phyloP scores from a whole-genome alignment of 1,284 basidiomycete genomes.

The Tilletia indica region DNA sequence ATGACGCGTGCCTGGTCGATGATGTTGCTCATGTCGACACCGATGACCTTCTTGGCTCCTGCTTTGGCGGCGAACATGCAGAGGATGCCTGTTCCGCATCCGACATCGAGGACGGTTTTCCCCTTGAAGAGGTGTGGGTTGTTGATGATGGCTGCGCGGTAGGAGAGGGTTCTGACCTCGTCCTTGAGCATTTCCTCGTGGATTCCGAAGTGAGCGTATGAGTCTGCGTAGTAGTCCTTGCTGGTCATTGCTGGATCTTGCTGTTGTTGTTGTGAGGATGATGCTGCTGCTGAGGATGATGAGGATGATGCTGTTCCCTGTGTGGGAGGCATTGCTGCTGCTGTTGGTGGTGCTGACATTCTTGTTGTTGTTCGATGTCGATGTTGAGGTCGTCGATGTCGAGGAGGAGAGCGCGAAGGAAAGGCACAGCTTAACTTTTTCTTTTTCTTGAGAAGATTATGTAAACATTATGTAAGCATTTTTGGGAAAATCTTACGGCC shows the following conservation, averaged over 20 bases:
- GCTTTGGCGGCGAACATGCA: constrained; percentile 99
- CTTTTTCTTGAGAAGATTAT: no score
- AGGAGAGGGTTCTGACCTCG: constrained; percentile 87
- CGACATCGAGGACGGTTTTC: constrained; percentile 82
- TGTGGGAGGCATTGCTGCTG: neutral
- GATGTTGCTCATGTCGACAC: constrained; percentile 99
- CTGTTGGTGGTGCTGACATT: neutral
- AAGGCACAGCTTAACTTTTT: neutral
- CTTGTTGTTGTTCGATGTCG: neutral
- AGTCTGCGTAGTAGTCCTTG: constrained; percentile 49
- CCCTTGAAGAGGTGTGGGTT: constrained; percentile 89
- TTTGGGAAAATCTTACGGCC: no score
- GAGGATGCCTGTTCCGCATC: constrained; percentile 96
- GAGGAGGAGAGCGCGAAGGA: neutral
- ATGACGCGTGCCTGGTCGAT: constrained; percentile 98
- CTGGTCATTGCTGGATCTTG: constrained; percentile 1
- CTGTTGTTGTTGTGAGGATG: neutral
- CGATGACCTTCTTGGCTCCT: constrained; percentile 81
- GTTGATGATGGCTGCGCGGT: constrained; percentile 90
- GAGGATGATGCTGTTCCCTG: neutral
- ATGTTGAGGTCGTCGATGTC: neutral
- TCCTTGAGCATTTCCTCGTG: constrained; percentile 94
- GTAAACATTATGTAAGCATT: neutral
- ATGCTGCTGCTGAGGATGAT: neutral
- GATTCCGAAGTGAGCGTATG: constrained; percentile 55